phyloP scores from a whole-genome alignment of 139 green algal species.

The Volvox africanus region DNA sequence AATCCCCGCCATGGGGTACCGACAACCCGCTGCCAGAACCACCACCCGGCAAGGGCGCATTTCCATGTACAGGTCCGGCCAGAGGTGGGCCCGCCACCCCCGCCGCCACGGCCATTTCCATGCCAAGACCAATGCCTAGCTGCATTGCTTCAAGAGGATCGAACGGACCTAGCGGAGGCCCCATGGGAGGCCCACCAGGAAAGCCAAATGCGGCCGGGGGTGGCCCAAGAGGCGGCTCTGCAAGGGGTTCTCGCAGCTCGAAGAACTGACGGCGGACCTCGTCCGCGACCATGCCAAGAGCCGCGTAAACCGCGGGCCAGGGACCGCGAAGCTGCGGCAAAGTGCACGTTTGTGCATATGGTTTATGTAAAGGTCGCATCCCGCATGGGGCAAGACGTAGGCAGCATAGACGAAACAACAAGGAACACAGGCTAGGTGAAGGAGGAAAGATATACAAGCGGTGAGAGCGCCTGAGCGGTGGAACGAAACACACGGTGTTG shows the following conservation, averaged over 20 bases:
- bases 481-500: no score
- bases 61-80: neutral
- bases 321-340: constrained; percentile 19
- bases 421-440: no score
- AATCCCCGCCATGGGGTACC: neutral
- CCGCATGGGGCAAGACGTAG: no score
- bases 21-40: neutral
- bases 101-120: constrained; percentile 33
- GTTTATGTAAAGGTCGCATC: no score
- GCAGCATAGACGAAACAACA: no score
- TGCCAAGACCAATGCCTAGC: constrained; percentile 13
- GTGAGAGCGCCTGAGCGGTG: no score
- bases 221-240: neutral
- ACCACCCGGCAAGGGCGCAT: no score
- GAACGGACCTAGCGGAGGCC: neutral
- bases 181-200: neutral
- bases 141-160: constrained; percentile 16
- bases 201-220: neutral
- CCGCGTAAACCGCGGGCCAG: neutral
- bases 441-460: no score
- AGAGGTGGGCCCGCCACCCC: neutral
- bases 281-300: constrained; percentile 8
- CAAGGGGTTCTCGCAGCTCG: neutral
- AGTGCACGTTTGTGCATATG: no score
- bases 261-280: constrained; percentile 22